Evolutionary conservation across 1,139 yeast species (phyloP).

Genomic region (Wickerhamomyces sp.): DNA sequence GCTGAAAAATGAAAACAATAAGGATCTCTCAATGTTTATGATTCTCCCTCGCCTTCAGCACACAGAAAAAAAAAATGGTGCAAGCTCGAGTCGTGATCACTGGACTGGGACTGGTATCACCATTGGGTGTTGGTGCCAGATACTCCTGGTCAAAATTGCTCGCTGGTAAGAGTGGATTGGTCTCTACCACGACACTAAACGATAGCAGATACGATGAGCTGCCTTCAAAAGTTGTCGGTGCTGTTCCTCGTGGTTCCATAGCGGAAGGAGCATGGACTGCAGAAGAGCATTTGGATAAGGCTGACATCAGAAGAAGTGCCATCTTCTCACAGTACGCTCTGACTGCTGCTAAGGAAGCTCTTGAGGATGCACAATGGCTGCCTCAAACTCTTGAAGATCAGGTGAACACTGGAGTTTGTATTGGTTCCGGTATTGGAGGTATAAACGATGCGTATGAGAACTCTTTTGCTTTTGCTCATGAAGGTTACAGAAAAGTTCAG

Average conservation of each 20-base stretch:
- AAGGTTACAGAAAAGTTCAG: slow-evolving; percentile 69
- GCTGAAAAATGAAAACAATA: no score
- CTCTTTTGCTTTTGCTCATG: slow-evolving; percentile 40
- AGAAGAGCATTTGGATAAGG: slow-evolving; percentile 26
- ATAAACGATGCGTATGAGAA: slow-evolving; percentile 69
- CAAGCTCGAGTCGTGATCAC: slow-evolving; percentile 72
- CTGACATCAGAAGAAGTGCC: slow-evolving; percentile 53
- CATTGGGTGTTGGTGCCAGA: slow-evolving; percentile 68
- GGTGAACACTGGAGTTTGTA: slow-evolving; percentile 60
- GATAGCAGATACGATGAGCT: slow-evolving; percentile 49
- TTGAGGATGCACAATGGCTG: slow-evolving; percentile 55
- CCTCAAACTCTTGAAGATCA: slow-evolving; percentile 34
- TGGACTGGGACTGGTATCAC: slow-evolving; percentile 83
- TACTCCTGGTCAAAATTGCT: slow-evolving; percentile 50
- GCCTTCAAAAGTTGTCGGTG: slow-evolving; percentile 75
- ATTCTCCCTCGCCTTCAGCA: neutral
- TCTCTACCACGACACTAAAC: slow-evolving; percentile 45
- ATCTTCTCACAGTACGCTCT: slow-evolving; percentile 75
- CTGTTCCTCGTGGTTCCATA: slow-evolving; percentile 53
- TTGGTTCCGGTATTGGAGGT: slow-evolving; percentile 94
- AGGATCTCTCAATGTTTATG: neutral
- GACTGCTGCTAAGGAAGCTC: slow-evolving; percentile 73
- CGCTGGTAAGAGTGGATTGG: slow-evolving; percentile 48
- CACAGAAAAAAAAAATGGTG: neutral
- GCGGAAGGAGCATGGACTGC: slow-evolving; percentile 49